These are phyloP conservation scores for Leptoxyphium fumago DNA, from an alignment of 2,329 filamentous ascomycete genomes.

Conservation along the genomic window DNA sequence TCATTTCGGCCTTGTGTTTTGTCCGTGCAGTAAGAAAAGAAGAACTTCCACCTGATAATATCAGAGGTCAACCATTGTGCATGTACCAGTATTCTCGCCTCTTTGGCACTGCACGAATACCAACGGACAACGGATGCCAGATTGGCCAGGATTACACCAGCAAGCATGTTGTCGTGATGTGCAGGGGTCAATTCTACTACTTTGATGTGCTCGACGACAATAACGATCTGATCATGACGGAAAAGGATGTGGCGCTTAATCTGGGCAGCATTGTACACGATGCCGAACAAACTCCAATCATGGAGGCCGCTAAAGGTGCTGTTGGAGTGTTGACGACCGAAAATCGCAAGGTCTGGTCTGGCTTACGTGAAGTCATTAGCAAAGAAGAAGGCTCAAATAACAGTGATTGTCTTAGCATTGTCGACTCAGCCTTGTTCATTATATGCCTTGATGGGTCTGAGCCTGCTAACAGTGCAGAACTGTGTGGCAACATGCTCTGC, in stretches of 20 bases:
- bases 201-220: constrained; percentile 95
- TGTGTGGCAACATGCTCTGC: constrained; percentile 98
- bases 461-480: constrained; percentile 59
- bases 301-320: constrained; percentile 89
- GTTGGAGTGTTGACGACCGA: constrained; percentile 89
- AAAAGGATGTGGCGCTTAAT: constrained; percentile 84
- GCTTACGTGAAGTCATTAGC: constrained; percentile 73
- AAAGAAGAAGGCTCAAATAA: constrained; percentile 84
- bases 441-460: constrained; percentile 89
- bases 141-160: constrained; percentile 91
- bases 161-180: constrained; percentile 85
- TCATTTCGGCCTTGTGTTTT: constrained; percentile 80
- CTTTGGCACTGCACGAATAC: constrained; percentile 87
- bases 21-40: constrained; percentile 85
- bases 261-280: constrained; percentile 86
- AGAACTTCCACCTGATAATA: constrained; percentile 75
- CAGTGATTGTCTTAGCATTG: constrained; percentile 85
- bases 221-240: constrained; percentile 90
- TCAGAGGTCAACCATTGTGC: constrained; percentile 73
- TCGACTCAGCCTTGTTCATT: constrained; percentile 86
- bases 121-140: constrained; percentile 85
- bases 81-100: constrained; percentile 98
- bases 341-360: constrained; percentile 92
- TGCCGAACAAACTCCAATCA: constrained; percentile 74
- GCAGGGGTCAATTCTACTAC: constrained; percentile 95